phyloP scores from a whole-genome alignment of 2,329 filamentous ascomycete species.

The Diaporthe ampelina region DNA sequence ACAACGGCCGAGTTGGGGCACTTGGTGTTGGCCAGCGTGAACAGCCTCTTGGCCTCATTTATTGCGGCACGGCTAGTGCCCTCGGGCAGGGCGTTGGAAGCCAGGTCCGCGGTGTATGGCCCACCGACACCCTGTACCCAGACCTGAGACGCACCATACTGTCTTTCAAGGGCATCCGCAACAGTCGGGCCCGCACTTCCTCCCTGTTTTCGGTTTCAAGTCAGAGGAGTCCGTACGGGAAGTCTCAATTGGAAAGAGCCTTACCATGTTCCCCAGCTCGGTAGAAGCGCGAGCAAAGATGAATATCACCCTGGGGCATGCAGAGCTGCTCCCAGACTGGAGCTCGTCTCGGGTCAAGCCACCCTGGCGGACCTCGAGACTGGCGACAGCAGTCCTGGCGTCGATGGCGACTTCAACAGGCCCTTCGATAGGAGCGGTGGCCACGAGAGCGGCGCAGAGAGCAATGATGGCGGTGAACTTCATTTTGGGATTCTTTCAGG shows the following conservation, averaged over 20 bases:
- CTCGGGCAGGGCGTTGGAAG: conserved; percentile 53
- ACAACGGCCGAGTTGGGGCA: conserved; percentile 60
- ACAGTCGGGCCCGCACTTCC: conserved; percentile 47
- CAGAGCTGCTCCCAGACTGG: conserved; percentile 5
- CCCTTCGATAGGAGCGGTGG: background rate
- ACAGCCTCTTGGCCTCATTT: conserved; percentile 55
- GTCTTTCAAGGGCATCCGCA: conserved; percentile 48
- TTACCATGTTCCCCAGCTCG: conserved; percentile 56
- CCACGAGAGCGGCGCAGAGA: background rate
- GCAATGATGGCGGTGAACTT: conserved; percentile 9
- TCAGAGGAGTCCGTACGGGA: background rate
- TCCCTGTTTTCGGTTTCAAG: background rate
- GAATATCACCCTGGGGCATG: conserved; percentile 55
- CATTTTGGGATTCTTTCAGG: background rate
- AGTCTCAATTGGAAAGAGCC: background rate
- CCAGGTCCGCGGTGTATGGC: conserved; percentile 54
- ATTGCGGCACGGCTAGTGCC: conserved; percentile 57
- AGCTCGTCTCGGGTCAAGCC: conserved; percentile 25
- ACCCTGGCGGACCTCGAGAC: conserved; percentile 9
- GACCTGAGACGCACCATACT: conserved; percentile 47
- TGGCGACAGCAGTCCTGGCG: background rate
- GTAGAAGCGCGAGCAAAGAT: conserved; percentile 57
- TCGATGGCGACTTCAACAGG: background rate
- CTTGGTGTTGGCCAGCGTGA: conserved; percentile 56
- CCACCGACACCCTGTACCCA: conserved; percentile 60